Conservation (phyloP, 805 yeast species). For the Teunomyces kruisii region DNA sequence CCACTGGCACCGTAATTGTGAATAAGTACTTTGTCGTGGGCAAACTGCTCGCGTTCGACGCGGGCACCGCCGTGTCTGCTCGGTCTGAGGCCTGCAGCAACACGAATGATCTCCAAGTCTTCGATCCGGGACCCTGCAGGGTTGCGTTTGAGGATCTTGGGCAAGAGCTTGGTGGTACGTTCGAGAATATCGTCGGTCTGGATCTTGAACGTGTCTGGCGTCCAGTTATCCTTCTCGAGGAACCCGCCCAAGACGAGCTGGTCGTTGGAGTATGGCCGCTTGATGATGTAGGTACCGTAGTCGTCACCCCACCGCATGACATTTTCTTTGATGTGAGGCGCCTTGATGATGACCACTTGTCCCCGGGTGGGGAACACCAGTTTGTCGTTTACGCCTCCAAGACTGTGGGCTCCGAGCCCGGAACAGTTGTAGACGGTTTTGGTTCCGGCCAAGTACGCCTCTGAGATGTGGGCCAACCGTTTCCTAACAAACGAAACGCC, state of each 20-base stretch:
- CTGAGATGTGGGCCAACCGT: conserved; percentile 52
- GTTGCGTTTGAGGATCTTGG: conserved; percentile 44
- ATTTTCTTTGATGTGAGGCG: conserved; percentile 66
- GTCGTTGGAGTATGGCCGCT: conserved; percentile 65
- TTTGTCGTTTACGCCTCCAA: conserved; percentile 66
- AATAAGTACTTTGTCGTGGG: conserved; percentile 36
- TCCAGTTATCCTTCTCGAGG: conserved; percentile 62
- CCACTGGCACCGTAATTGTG: conserved; percentile 77
- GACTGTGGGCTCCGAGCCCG: conserved; percentile 63
- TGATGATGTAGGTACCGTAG: conserved; percentile 65
- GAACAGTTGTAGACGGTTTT: conserved; percentile 70
- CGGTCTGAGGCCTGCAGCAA: conserved; percentile 76
- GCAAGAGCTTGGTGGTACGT: conserved; percentile 54
- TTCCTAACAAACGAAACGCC: conserved; percentile 55
- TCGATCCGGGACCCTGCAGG: conserved; percentile 31
- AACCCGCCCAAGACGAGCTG: conserved; percentile 77
- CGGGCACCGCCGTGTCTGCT: conserved; percentile 74
- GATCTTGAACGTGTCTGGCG: conserved; percentile 53
- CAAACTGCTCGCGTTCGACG: conserved; percentile 52
- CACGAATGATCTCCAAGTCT: conserved; percentile 55
- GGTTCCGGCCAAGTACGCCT: conserved; percentile 46
- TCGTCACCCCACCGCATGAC: conserved; percentile 59
- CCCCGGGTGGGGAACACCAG: conserved; percentile 74
- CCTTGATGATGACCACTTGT: conserved; percentile 70
- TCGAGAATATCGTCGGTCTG: conserved; percentile 62